These are phyloP conservation scores for Ambrosiella xylebori DNA, from an alignment of 2,329 filamentous ascomycete species.

Conservation along the genomic window DNA sequence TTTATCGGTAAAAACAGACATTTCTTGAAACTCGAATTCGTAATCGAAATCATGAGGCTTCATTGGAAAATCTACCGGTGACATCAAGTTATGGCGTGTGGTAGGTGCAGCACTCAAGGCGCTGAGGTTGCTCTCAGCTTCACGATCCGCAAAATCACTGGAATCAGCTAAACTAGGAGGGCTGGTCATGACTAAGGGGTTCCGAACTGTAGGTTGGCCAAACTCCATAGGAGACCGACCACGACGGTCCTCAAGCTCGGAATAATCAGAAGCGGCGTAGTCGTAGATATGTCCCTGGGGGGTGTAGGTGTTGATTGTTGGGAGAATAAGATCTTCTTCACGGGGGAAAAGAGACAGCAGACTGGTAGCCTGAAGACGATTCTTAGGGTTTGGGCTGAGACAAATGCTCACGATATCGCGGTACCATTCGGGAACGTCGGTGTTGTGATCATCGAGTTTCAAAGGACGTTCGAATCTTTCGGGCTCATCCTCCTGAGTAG, in stretches of 20 bases:
- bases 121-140: not conserved
- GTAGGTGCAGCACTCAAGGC: conserved; percentile 1
- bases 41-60: not conserved
- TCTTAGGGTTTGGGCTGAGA: conserved; percentile 54
- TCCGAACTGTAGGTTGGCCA: conserved; percentile 8
- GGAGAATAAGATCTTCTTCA: conserved; percentile 6
- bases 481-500: conserved; percentile 75
- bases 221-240: conserved; percentile 12
- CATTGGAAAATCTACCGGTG: not conserved
- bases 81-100: not conserved
- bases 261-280: conserved; percentile 5
- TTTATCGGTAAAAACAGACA: conserved; percentile 4
- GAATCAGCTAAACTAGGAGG: conserved; percentile 10
- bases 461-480: conserved; percentile 58
- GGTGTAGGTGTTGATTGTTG: conserved; percentile 16
- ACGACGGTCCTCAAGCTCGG: conserved; percentile 7
- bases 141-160: conserved; percentile 7
- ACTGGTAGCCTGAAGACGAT: conserved; percentile 54
- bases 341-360: conserved; percentile 53
- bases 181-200: conserved; percentile 12
- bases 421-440: conserved; percentile 63
- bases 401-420: conserved; percentile 59
- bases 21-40: conserved; percentile 1
- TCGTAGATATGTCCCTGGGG: conserved; percentile 13
- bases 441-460: conserved; percentile 32